Base-by-base conservation (phyloP, 805 yeast genomes). In the Saccharomycopsis lassenensis region DNA sequence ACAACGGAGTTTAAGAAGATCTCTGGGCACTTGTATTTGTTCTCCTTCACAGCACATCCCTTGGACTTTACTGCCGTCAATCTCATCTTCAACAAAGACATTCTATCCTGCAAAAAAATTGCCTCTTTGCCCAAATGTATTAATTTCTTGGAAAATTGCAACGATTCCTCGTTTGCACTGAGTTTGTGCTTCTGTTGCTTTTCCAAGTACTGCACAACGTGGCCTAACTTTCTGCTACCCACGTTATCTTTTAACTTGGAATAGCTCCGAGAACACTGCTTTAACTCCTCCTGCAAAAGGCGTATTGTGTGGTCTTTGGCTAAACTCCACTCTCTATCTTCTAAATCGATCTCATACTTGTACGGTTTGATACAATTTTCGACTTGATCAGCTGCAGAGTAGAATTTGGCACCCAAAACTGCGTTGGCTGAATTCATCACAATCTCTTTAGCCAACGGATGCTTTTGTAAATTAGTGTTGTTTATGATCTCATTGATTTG, bases 331-430 rank as follows among this genome's bases (percentile, higher is more conserved):
- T 91, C 99, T 26, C 95, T 67, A 48, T 87, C 94, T 52, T 91
- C 97, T 33, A 91, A 73, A 52, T 91, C 99, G 41, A 91, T 87
- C 52, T 91, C 99, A 55, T 89, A 91, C 60, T 91, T 91, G 62
- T 80, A 91, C 2, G 99, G 99, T 55, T 91, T 91, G 51, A 91
- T 89, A 60, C 97, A 87, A 57, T 93, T 91, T 52, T 91, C 99
- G 5, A 91, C 97, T 56, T 91, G 99, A 55, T 93, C 99, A 0
- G 98, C 94, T 0, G 98, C 89, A 1, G 94, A 78, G 46, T 77
- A 83, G 54, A 71, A 91, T 46, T 89, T 74, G 19, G 81, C 61
- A 45, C 77, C 77, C 44, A 91, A 63, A 5, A 91, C 94, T 17
- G 76, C 63, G 22, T 71, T 67, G 0, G 95, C 94, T 2, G 96